Evolutionary conservation across 805 yeast species (phyloP).

Genomic region (Wickerhamiella alocasiicola): DNA sequence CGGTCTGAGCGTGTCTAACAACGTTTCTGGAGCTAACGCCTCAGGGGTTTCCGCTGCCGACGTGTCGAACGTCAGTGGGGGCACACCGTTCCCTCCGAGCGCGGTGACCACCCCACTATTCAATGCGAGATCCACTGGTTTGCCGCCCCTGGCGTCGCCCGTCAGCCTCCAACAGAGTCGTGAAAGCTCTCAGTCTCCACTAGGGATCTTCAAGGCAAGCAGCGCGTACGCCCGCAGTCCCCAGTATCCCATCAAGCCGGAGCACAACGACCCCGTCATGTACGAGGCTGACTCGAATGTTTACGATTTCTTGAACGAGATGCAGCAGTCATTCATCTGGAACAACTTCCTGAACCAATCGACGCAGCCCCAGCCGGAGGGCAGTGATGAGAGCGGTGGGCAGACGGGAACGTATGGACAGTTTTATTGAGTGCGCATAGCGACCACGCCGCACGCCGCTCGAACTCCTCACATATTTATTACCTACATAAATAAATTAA

Average conservation of each 20-base stretch:
- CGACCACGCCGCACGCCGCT: no score
- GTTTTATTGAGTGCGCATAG: no score
- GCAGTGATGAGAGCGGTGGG: no score
- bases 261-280: neutral
- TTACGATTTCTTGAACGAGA: slow-evolving; percentile 14
- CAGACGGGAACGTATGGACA: no score
- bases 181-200: neutral
- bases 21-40: neutral
- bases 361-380: slow-evolving; percentile 3
- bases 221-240: no score
- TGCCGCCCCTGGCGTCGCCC: neutral
- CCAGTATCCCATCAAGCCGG: no score
- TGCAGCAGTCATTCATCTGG: slow-evolving; percentile 17
- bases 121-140: neutral
- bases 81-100: neutral
- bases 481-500: slow-evolving; percentile 6
- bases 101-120: neutral
- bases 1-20: neutral
- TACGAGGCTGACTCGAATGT: slow-evolving; percentile 6
- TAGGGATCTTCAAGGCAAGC: neutral
- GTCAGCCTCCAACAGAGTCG: neutral
- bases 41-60: neutral
- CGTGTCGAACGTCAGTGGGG: neutral
- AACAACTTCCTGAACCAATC: slow-evolving; percentile 12
- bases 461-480: neutral